A percentile compares a stretch with the other conserved stretches of the same genome.
Evolutionary conservation across 768 basidiomycete genomes (phyloP).

Genomic region (Russula emetica): DNA sequence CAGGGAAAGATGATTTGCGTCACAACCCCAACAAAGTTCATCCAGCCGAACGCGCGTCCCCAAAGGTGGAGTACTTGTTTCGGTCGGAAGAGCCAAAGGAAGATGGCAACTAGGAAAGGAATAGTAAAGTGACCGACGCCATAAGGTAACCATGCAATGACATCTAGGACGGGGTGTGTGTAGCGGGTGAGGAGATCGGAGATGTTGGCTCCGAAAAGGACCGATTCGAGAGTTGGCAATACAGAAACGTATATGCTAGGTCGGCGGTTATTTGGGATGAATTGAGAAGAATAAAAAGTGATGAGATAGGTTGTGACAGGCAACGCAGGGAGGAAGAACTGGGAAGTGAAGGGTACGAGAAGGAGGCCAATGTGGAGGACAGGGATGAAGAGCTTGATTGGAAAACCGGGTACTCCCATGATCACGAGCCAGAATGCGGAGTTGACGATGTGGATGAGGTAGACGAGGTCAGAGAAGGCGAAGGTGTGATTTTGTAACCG

Average conservation of each 20-base stretch:
- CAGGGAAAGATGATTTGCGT: conserved; percentile 88
- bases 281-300: conserved; percentile 80
- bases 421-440: conserved; percentile 68
- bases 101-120: conserved; percentile 81
- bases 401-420: conserved; percentile 66
- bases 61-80: conserved; percentile 78
- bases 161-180: conserved; percentile 88
- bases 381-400: conserved; percentile 74
- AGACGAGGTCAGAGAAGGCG: conserved; percentile 52
- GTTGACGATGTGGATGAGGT: conserved; percentile 59
- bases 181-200: conserved; percentile 94
- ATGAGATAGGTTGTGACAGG: conserved; percentile 86
- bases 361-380: conserved; percentile 62
- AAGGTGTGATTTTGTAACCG: conserved; percentile 57
- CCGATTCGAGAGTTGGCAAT: conserved; percentile 90
- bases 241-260: conserved; percentile 88
- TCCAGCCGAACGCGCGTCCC: conserved; percentile 85
- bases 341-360: conserved; percentile 79
- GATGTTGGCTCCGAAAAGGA: conserved; percentile 96
- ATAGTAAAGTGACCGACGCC: conserved; percentile 88
- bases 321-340: conserved; percentile 85
- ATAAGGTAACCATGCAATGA: conserved; percentile 95
- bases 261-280: conserved; percentile 70
- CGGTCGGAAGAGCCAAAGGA: conserved; percentile 87
- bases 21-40: conserved; percentile 86